phyloP scores from a whole-genome alignment of 2,329 filamentous ascomycete species.

The Ceratocystis papillata region DNA sequence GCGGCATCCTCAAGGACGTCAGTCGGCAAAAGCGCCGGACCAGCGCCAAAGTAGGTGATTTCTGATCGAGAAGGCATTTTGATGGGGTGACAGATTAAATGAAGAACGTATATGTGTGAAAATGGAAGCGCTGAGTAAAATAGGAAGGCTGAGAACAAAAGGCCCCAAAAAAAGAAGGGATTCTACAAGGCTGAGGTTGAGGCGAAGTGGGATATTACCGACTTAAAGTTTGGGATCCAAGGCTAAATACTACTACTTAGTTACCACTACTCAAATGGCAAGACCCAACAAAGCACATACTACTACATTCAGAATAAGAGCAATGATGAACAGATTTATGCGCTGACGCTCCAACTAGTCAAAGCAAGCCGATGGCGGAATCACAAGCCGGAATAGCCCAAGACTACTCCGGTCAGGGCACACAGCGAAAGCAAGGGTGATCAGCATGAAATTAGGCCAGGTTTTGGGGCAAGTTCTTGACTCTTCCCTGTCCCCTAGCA shows the following conservation, averaged over 20 bases:
- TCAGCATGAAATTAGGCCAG: neutral
- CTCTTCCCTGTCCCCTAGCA: neutral
- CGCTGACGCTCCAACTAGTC: neutral
- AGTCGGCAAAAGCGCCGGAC: conserved; percentile 77
- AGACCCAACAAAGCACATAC: neutral
- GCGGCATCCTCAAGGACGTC: conserved; percentile 67
- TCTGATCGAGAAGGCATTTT: conserved; percentile 62
- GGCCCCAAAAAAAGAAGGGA: neutral
- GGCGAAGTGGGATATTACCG: neutral
- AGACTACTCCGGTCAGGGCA: neutral
- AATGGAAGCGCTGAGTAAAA: neutral
- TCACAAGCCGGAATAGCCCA: neutral
- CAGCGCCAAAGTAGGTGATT: conserved; percentile 79
- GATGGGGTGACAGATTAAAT: neutral
- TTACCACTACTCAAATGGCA: neutral
- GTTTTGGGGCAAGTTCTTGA: too few relatives aligned
- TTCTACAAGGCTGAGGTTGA: neutral
- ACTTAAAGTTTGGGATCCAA: too few relatives aligned
- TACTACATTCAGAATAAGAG: too few relatives aligned
- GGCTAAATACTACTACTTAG: too few relatives aligned
- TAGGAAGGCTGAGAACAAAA: conserved; percentile 9
- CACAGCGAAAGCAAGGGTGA: neutral
- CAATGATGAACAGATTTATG: too few relatives aligned
- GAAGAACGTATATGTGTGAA: neutral
- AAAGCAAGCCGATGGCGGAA: conserved; percentile 19